Conservation (phyloP, 2,329 filamentous ascomycete genomes). For the Aureobasidium sp. region DNA sequence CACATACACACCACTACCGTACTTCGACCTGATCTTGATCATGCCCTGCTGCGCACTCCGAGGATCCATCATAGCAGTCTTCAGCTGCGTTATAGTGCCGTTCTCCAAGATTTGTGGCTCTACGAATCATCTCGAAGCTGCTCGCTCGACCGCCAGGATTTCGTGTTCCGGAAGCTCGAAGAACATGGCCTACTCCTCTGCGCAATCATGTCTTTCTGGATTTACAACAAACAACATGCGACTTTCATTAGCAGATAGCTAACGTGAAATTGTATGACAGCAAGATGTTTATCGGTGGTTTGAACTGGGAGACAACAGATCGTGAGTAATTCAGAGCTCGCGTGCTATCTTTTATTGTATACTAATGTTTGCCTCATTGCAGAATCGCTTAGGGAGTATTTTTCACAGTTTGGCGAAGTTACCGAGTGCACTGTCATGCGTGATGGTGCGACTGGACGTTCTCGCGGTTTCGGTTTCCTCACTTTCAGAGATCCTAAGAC, state of each 20-base stretch:
- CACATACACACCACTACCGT: not conserved
- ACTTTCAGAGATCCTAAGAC: slow-evolving; percentile 97
- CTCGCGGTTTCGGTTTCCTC: slow-evolving; percentile 91
- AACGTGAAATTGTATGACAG: slow-evolving; percentile 43
- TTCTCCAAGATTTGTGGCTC: not conserved
- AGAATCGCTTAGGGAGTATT: slow-evolving; percentile 97
- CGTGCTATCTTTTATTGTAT: not conserved
- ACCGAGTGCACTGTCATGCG: slow-evolving; percentile 99
- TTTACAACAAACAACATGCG: not conserved
- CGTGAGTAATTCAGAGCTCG: slow-evolving; percentile 48
- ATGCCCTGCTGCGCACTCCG: not conserved
- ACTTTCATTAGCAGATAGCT: not conserved
- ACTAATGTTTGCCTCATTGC: slow-evolving; percentile 25
- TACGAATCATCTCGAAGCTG: not conserved
- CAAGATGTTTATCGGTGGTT: slow-evolving; percentile 98
- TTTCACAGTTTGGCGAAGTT: slow-evolving; percentile 95
- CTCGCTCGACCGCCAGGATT: not conserved
- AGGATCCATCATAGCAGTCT: not conserved
- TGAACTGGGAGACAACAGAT: slow-evolving; percentile 99
- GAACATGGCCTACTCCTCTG: not conserved
- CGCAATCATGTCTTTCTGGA: slow-evolving; percentile 13
- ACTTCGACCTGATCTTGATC: slow-evolving; percentile 7
- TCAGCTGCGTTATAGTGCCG: not conserved
- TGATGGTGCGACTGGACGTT: slow-evolving; percentile 86
- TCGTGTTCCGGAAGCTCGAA: not conserved